These are phyloP conservation scores for Neofusicoccum kwambonambiense DNA, from an alignment of 2,329 filamentous ascomycete genomes.

Conservation along the genomic window DNA sequence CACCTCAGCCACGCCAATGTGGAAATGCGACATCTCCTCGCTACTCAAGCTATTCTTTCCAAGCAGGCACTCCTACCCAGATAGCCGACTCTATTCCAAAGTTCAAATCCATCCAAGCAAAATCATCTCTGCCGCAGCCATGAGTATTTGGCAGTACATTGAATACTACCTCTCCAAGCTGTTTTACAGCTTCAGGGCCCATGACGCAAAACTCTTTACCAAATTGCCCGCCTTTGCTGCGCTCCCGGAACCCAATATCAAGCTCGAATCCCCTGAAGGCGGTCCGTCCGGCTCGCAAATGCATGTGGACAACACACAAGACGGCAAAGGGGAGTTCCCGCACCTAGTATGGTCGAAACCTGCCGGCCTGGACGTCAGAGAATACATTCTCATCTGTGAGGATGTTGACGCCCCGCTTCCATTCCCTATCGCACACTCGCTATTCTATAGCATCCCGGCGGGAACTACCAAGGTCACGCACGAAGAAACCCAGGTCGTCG, in stretches of 20 bases:
- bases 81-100: not conserved
- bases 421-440: conserved; percentile 12
- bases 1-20: too few species aligned
- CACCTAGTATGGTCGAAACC: conserved; percentile 12
- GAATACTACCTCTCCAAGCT: conserved; percentile 4
- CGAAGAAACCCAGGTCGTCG: conserved; percentile 1
- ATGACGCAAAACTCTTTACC: conserved; percentile 20
- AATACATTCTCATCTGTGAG: conserved; percentile 21
- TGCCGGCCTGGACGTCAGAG: conserved; percentile 8
- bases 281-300: conserved; percentile 40
- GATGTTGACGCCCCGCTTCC: conserved; percentile 21
- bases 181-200: not conserved
- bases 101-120: not conserved
- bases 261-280: conserved; percentile 42
- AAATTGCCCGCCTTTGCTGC: conserved; percentile 31
- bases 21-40: too few species aligned
- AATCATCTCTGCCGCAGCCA: not conserved
- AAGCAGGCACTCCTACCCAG: not conserved
- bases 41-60: too few species aligned
- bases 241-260: conserved; percentile 38
- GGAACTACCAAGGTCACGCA: conserved; percentile 1
- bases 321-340: conserved; percentile 17
- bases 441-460: conserved; percentile 20
- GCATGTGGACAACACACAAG: conserved; percentile 36
- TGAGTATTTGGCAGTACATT: not conserved